A percentile compares a stretch with the other conserved stretches of the same genome.
Conservation (phyloP, 179 eudicot genomes). For the Carnegiea gigantea region DNA sequence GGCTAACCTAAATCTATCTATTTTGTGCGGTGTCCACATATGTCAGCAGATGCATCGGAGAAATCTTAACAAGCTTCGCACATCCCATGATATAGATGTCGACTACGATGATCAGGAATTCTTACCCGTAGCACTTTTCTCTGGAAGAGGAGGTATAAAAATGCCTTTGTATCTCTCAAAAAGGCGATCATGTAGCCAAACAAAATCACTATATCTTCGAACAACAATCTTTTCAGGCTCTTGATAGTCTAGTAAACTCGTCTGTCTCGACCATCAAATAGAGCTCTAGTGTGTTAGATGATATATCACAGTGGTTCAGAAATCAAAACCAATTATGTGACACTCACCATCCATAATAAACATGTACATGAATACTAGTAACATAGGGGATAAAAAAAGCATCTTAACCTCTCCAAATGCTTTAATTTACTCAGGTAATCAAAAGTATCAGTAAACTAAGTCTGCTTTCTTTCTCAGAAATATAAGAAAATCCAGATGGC, state of each 20-base stretch:
- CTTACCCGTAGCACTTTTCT: conserved; percentile 93
- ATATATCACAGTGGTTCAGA: background rate
- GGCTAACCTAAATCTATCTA: background rate
- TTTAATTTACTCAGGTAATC: background rate
- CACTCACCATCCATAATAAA: background rate
- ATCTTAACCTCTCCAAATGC: background rate
- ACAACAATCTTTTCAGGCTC: conserved; percentile 93
- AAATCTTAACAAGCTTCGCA: background rate
- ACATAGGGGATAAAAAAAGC: background rate
- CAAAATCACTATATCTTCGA: conserved; percentile 91
- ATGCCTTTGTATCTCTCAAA: conserved; percentile 91
- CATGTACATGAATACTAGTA: background rate
- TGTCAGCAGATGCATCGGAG: background rate
- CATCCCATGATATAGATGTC: background rate
- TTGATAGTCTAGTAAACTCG: conserved; percentile 86
- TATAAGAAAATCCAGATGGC: background rate
- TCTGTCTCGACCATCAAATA: conserved; percentile 45
- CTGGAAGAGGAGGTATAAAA: conserved; percentile 95
- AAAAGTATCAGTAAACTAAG: background rate
- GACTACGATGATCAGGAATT: background rate
- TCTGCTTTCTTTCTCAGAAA: background rate
- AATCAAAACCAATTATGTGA: background rate
- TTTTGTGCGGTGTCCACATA: background rate
- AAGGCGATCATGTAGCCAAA: conserved; percentile 92
- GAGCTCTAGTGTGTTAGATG: conserved; percentile 3